Percentiles rank a stretch among this genome's conserved stretches.
phyloP scores from a whole-genome alignment of 148 eudicot genomes.

The Rhododendron williamsianum region DNA sequence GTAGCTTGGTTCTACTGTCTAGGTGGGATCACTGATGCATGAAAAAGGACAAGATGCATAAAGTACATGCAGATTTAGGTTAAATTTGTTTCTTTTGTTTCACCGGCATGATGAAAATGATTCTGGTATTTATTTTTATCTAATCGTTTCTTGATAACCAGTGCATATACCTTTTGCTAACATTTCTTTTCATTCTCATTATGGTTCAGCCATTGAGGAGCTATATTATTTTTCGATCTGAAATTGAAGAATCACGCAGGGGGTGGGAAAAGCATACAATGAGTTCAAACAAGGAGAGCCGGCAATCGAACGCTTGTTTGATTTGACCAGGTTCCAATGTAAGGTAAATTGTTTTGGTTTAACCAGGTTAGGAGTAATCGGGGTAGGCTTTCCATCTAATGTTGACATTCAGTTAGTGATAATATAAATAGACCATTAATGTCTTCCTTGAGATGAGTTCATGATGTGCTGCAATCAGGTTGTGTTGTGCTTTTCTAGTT shows the following conservation, averaged over 20 bases:
- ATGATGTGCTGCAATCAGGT: neutral
- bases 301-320: constrained; percentile 84
- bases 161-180: constrained; percentile 4
- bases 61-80: neutral
- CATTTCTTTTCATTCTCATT: constrained; percentile 10
- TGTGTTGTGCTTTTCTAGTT: neutral
- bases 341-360: constrained; percentile 34
- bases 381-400: neutral
- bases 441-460: neutral
- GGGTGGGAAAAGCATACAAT: constrained; percentile 90
- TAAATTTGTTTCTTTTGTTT: neutral
- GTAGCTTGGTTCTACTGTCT: neutral
- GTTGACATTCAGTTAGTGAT: neutral
- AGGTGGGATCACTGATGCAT: neutral
- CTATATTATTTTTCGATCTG: constrained; percentile 26
- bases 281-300: constrained; percentile 98
- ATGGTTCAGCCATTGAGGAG: constrained; percentile 26
- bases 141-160: neutral
- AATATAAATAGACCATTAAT: neutral
- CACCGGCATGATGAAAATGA: neutral
- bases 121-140: neutral
- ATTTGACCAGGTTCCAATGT: constrained; percentile 58
- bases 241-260: constrained; percentile 54
- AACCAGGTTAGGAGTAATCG: neutral
- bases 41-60: neutral